Conservation (phyloP, 352 stramenopile species). For the Globisporangium alternatum region DNA sequence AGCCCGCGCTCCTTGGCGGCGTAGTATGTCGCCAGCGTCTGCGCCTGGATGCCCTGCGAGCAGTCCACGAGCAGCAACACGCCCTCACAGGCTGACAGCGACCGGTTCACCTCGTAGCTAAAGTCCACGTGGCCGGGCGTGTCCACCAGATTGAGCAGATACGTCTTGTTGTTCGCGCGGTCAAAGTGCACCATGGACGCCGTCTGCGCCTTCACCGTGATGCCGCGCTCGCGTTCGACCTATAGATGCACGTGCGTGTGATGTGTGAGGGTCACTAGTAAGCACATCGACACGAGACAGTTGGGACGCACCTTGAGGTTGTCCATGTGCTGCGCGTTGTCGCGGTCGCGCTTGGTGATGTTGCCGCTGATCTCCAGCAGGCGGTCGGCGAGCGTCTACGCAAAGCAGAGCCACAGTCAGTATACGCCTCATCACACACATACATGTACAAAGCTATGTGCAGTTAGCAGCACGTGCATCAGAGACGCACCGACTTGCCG, state of each 20-base stretch:
- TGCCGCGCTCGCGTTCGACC: conserved; percentile 97
- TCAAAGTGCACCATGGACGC: conserved; percentile 94
- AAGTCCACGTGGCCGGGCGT: conserved; percentile 98
- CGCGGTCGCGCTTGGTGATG: conserved; percentile 82
- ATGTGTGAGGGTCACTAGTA: background rate
- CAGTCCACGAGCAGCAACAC: conserved; percentile 97
- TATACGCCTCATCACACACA: background rate
- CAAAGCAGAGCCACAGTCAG: background rate
- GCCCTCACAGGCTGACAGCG: conserved; percentile 95
- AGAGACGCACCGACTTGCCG: conserved; percentile 78
- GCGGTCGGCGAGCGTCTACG: conserved; percentile 85
- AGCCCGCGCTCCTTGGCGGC: conserved; percentile 95
- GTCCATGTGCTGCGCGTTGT: conserved; percentile 88
- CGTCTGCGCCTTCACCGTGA: conserved; percentile 98
- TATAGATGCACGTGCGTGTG: conserved; percentile 16
- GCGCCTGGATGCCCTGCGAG: conserved; percentile 97
- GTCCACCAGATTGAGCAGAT: conserved; percentile 97
- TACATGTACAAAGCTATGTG: background rate
- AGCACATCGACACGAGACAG: background rate
- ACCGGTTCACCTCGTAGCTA: conserved; percentile 96
- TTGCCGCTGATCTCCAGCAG: conserved; percentile 89
- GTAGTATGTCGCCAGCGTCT: conserved; percentile 97
- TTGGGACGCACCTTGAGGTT: conserved; percentile 74
- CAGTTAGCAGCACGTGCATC: background rate
- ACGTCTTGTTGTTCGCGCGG: conserved; percentile 56